Percentiles rank a stretch among this genome's conserved stretches.
phyloP scores from a whole-genome alignment of 75 land plant genomes.

The Pinus tabuliformis region DNA sequence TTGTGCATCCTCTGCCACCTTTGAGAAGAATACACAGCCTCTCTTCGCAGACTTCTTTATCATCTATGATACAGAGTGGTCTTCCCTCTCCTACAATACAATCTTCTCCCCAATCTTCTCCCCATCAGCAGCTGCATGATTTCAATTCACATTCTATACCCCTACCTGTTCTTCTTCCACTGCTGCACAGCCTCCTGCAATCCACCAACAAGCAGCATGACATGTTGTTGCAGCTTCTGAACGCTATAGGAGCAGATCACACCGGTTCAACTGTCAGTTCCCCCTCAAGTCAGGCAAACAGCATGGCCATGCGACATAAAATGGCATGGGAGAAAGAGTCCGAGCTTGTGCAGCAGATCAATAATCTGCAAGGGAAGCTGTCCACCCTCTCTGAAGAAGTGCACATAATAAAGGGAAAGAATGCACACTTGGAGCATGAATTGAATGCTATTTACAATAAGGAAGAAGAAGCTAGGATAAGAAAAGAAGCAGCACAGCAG shows the following conservation, averaged over 20 bases:
- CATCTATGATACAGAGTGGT: neutral
- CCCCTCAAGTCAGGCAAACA: no score
- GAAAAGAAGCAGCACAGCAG: neutral
- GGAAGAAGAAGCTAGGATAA: neutral
- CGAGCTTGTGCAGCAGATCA: neutral
- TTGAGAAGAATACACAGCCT: conserved; percentile 9
- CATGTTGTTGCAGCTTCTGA: neutral
- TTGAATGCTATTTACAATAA: neutral
- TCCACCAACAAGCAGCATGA: neutral
- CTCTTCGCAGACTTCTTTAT: neutral
- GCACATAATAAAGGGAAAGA: neutral
- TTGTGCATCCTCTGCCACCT: conserved; percentile 10
- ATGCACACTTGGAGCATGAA: conserved; percentile 1
- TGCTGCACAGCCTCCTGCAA: conserved; percentile 4
- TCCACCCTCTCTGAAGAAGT: neutral
- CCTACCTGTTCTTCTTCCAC: neutral
- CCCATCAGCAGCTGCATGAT: neutral
- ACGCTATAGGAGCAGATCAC: neutral
- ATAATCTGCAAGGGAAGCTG: neutral
- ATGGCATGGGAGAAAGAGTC: neutral
- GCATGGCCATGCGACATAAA: no score
- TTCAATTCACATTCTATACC: neutral
- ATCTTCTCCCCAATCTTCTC: neutral
- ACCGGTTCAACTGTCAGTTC: no score
- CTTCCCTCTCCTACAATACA: neutral